phyloP scores from a whole-genome alignment of 192 early-diverging fungal species.

The Backusella tarrabulga region DNA sequence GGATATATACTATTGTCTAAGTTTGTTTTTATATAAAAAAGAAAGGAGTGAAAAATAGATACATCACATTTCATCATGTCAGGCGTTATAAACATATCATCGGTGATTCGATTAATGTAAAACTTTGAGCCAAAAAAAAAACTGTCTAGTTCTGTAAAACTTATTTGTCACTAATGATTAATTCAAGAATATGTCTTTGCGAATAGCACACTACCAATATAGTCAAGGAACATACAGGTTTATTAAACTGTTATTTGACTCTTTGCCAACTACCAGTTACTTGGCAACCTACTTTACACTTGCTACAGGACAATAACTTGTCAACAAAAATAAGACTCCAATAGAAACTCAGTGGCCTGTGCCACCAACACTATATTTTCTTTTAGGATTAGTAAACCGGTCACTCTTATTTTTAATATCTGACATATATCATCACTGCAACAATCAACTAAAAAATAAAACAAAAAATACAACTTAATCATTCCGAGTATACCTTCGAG shows the following conservation, averaged over 20 bases:
- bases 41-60: neutral
- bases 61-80: neutral
- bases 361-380: neutral
- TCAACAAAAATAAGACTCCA: neutral
- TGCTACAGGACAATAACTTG: neutral
- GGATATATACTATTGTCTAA: neutral
- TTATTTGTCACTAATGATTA: neutral
- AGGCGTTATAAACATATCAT: neutral
- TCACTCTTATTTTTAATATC: neutral
- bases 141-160: neutral
- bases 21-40: neutral
- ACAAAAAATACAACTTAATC: no score
- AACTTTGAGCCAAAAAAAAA: constrained; percentile 4
- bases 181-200: neutral
- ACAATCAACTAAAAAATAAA: no score
- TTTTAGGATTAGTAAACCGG: neutral
- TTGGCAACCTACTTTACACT: neutral
- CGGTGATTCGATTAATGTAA: constrained; percentile 6
- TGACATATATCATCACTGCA: no score
- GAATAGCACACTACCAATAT: neutral
- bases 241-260: neutral
- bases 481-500: no score
- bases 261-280: neutral
- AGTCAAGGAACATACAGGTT: neutral
- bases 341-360: constrained; percentile 1